phyloP scores from a whole-genome alignment of 805 yeast genomes.

The Starmerella lactis-condensi region DNA sequence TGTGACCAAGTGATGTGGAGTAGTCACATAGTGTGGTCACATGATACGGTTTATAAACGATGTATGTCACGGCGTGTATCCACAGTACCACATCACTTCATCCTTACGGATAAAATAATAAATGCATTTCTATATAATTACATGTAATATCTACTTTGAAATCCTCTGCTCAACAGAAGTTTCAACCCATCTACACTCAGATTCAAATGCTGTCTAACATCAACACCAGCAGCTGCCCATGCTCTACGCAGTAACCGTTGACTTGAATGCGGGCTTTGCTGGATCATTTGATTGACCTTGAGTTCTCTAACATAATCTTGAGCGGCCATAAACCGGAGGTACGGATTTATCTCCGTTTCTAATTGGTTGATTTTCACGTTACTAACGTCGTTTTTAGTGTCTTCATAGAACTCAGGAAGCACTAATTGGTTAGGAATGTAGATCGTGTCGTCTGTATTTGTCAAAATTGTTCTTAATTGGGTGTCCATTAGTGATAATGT shows the following conservation, averaged over 20 bases:
- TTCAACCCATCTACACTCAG: too few species aligned
- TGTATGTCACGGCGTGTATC: too few species aligned
- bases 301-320: constrained; percentile 13
- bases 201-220: constrained; percentile 8
- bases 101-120: too few species aligned
- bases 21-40: too few species aligned
- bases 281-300: constrained; percentile 2
- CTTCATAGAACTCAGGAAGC: constrained; percentile 1
- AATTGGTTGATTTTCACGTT: constrained; percentile 1
- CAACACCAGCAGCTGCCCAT: constrained; percentile 9
- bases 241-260: constrained; percentile 7
- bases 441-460: constrained; percentile 5
- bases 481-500: neutral
- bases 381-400: neutral
- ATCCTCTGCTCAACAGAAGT: too few species aligned
- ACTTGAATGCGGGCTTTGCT: constrained; percentile 3
- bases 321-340: constrained; percentile 19
- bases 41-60: too few species aligned
- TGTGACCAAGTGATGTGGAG: too few species aligned
- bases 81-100: too few species aligned
- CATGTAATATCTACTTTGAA: too few species aligned
- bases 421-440: constrained; percentile 1
- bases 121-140: too few species aligned
- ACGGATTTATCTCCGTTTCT: constrained; percentile 18
- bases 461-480: neutral